Percentiles rank a stretch among this genome's conserved stretches.
phyloP scores from a whole-genome alignment of 331 rosid species.

The Pyrus hybrid region DNA sequence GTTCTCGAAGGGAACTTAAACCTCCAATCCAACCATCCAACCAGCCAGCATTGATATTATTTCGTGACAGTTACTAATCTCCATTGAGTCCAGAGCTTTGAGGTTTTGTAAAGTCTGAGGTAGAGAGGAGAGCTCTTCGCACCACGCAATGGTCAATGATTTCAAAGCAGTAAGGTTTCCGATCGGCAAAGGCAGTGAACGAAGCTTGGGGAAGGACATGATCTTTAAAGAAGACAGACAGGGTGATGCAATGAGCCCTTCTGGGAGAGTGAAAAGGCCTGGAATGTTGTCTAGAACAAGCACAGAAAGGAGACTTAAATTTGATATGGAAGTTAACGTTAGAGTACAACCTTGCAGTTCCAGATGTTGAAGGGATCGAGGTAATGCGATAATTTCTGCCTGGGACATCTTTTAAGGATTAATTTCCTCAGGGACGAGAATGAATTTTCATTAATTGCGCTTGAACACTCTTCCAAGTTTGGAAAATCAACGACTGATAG shows the following conservation, averaged over 20 bases:
- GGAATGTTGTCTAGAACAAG: slow-evolving; percentile 6
- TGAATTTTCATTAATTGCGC: not conserved
- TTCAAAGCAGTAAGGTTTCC: slow-evolving; percentile 7
- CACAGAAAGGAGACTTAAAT: not conserved
- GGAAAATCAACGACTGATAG: slow-evolving; percentile 7
- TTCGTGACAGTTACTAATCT: slow-evolving; percentile 19
- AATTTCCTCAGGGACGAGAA: not conserved
- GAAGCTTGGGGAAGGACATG: slow-evolving; percentile 10
- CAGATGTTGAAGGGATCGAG: not conserved
- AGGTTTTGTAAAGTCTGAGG: slow-evolving; percentile 17
- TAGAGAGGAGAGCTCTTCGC: not conserved
- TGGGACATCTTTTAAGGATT: not conserved
- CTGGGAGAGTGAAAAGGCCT: not conserved
- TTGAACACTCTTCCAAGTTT: slow-evolving; percentile 7
- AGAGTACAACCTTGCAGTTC: not conserved
- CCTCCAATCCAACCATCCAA: not conserved
- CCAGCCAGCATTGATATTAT: not conserved
- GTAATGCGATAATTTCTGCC: not conserved
- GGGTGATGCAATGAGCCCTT: not conserved
- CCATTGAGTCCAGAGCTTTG: slow-evolving; percentile 13
- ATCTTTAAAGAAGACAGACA: not conserved
- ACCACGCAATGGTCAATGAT: slow-evolving; percentile 10
- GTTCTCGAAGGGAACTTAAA: slow-evolving; percentile 1
- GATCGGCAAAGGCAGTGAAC: not conserved
- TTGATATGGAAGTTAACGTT: not conserved